Conservation (phyloP, 228 moss, liverwort and hornwort species). For the Sphagnum magellanicum region DNA sequence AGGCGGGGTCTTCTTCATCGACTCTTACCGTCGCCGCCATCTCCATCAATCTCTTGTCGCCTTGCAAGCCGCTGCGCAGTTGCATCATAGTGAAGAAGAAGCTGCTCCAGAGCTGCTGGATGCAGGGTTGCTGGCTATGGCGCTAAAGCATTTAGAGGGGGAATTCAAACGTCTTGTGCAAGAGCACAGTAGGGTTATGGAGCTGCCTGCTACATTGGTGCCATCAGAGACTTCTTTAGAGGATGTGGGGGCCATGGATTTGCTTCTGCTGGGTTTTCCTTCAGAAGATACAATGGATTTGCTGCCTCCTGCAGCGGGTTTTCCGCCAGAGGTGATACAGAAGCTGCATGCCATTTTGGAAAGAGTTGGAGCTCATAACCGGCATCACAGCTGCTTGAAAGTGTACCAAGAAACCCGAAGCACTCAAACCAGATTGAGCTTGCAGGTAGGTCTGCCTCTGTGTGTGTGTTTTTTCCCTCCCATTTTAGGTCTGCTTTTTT, state of each 20-base stretch:
- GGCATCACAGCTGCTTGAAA: conserved; percentile 55
- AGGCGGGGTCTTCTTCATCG: conserved; percentile 13
- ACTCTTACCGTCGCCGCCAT: conserved; percentile 49
- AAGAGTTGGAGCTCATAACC: conserved; percentile 40
- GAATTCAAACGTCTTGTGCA: conserved; percentile 68
- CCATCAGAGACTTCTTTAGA: too few relatives aligned
- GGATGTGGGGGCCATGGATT: not conserved
- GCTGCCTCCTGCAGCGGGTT: conserved; percentile 1
- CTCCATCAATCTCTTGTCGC: conserved; percentile 45
- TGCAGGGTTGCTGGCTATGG: conserved; percentile 64
- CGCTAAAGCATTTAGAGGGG: conserved; percentile 56
- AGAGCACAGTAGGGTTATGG: conserved; percentile 50
- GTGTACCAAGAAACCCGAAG: conserved; percentile 58
- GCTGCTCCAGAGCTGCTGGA: conserved; percentile 33
- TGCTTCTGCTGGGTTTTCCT: conserved; percentile 10
- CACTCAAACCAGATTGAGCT: conserved; percentile 41
- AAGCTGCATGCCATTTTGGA: conserved; percentile 68
- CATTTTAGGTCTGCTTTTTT: not conserved
- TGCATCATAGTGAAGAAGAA: conserved; percentile 21
- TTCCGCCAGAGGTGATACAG: conserved; percentile 37
- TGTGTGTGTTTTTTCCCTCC: not conserved
- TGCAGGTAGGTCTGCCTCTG: conserved; percentile 28
- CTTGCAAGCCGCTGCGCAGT: conserved; percentile 6
- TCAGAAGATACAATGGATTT: conserved; percentile 1
- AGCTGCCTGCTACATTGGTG: conserved; percentile 21